Evolutionary conservation across 1,284 basidiomycete genomes (phyloP).

Genomic region (Ganoderma boninense): DNA sequence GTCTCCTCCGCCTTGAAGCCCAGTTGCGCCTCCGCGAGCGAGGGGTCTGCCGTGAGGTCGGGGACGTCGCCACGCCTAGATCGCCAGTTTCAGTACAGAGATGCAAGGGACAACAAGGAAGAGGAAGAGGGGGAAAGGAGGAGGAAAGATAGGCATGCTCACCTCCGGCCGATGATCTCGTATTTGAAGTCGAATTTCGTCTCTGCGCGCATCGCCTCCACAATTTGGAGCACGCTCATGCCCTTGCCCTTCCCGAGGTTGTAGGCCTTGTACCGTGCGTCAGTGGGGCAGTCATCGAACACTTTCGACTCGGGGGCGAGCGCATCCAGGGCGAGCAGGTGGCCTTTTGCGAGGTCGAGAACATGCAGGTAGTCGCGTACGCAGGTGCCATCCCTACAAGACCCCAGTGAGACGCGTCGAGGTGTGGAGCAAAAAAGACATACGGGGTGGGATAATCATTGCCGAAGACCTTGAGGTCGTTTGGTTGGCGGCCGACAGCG

Average conservation of each 20-base stretch:
- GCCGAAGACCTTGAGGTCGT: constrained; percentile 92
- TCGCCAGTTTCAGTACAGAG: not conserved
- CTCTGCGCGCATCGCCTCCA: constrained; percentile 95
- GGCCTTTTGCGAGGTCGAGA: constrained; percentile 93
- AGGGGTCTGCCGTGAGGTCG: constrained; percentile 94
- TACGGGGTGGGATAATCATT: constrained; percentile 97
- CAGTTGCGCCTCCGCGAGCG: constrained; percentile 92
- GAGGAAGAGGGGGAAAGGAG: not conserved
- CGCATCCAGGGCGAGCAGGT: constrained; percentile 92
- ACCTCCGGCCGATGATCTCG: constrained; percentile 91
- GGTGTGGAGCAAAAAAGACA: no score
- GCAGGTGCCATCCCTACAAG: constrained; percentile 90
- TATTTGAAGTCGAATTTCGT: constrained; percentile 91
- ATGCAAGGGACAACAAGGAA: no score
- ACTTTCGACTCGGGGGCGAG: constrained; percentile 68
- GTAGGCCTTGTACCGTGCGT: constrained; percentile 88
- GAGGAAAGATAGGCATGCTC: constrained; percentile 44
- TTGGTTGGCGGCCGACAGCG: constrained; percentile 90
- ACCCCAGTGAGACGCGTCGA: no score
- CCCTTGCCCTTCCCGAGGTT: constrained; percentile 96
- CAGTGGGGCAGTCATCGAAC: constrained; percentile 60
- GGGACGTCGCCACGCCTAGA: constrained; percentile 92
- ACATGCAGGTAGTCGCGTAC: constrained; percentile 99
- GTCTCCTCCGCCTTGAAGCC: constrained; percentile 89
- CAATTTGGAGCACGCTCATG: constrained; percentile 93